Base-by-base conservation (phyloP, 73 alveolate species). In the Paramecium tetraurelia region DNA sequence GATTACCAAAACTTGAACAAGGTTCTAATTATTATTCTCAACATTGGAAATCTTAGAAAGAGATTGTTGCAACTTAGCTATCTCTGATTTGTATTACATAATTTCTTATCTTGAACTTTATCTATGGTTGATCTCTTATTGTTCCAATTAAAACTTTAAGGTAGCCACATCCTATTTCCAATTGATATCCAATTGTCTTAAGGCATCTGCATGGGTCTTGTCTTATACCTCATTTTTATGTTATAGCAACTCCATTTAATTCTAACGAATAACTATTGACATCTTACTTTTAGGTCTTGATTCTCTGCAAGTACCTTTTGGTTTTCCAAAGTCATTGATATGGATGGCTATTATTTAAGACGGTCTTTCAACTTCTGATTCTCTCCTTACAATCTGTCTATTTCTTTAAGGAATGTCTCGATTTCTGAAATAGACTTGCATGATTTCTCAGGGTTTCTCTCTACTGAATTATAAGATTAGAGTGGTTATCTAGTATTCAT, bases 151-250 rank as follows among this genome's bases (percentile, higher is more conserved):
- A 75, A 31, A 33, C 16, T 75, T 75, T 44, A 75, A 36, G 29
- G 87, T 75, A 75, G 87, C 41, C 21, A 75, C 48, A 36, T 75
- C 87, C 40, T 75, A 75, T 36, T 75, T 75, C 87, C 87, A 75
- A 33, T 40, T 75, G 33, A 75, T 33, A 75, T 75, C 87, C 10
- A 75, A 44, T 75, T 75, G 20, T 75, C 48, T 75, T 24, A 75
- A 11, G 16, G 87, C 59, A 36, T 75, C 87, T 31, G 24, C 12
- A 36, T 75, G 63, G n/a, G 63, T 75, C 59, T 75, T 75, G 43
- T 75, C 58, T 40, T 75, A 16, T 9, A 36, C 48, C 3, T 33
- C 63, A 31, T 31, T 21, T 36, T 75, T 75, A 33, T 75, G 35
- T 36, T 75, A 14, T 2, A 33, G 48, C 6, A 75, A 36, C 59